Base-by-base conservation (phyloP, 176 grass and related monocot species). In the Avena sativa region DNA sequence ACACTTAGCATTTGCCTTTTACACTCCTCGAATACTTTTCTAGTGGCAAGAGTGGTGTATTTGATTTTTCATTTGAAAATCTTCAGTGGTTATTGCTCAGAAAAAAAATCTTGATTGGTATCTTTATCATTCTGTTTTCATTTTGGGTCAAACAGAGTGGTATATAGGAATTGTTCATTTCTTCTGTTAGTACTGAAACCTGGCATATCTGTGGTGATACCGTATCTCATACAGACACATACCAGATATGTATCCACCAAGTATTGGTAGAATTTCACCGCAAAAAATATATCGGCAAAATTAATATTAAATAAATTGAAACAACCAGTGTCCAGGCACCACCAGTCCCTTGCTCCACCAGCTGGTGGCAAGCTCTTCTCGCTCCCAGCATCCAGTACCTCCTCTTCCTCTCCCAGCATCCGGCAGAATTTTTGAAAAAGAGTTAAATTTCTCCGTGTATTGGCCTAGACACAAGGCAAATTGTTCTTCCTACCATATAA, bases 11-110 rank as follows among this genome's bases (percentile, higher is more conserved):
- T 72, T 89, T 80, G 14, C 5, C 21, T 66, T 71, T 85, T 74
- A 32, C 56, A 65, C 51, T n/a, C 12, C 9, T 19, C 1, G 20
- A 69, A 86, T 68, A 63, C 70, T 84, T 48, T 82, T 71, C 32
- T 68, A 68, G 71, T 28, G 75, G 11, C 32, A 74, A 70, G 14
- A 84, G 60, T 67, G 53, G 3, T 44, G 69, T 59, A 69, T 81
- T 74, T 59, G 81, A 73, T 60, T 69, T 74, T 82, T 9, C 40
- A 28, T 82, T 19, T 62, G 9, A 75, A 67, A 86, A 81, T 9
- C 48, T 75, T 48, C 26, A 46, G 40, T 6, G 17, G 69, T 72
- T 72, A 46, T 72, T 72, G 43, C 19, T 46, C 20, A 43, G 68
- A 46, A 71, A 26, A 20, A 72, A 72, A 47, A 20, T 20, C 28